A percentile compares a stretch with the other conserved stretches of the same genome.
phyloP scores from a whole-genome alignment of 331 rosid genomes.

The Dryas integrifolia region DNA sequence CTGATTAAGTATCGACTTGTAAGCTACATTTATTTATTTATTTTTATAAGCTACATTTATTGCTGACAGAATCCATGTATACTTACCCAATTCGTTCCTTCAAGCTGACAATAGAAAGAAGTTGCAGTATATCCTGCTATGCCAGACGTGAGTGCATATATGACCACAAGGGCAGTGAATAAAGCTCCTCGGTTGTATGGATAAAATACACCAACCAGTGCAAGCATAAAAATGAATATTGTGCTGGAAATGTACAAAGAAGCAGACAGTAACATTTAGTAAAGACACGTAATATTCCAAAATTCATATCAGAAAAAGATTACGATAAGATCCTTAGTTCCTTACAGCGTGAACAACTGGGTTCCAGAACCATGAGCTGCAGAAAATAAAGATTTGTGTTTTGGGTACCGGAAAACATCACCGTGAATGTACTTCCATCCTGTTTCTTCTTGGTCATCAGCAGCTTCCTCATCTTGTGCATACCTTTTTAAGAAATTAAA shows the following conservation, averaged over 20 bases:
- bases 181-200: slow-evolving; percentile 96
- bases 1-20: slow-evolving; percentile 13
- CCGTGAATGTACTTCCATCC: slow-evolving; percentile 99
- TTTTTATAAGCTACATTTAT: slow-evolving; percentile 3
- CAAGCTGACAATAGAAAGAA: slow-evolving; percentile 90
- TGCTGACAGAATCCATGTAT: slow-evolving; percentile 15
- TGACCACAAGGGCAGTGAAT: slow-evolving; percentile 89
- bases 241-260: slow-evolving; percentile 55
- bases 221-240: slow-evolving; percentile 85
- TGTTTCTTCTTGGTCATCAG: slow-evolving; percentile 97
- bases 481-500: slow-evolving; percentile 48
- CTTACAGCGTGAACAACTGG: slow-evolving; percentile 91
- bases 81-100: slow-evolving; percentile 87
- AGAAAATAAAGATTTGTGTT: slow-evolving; percentile 76
- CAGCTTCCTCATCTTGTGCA: slow-evolving; percentile 98
- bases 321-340: slow-evolving; percentile 29
- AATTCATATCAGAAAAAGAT: background rate
- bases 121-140: slow-evolving; percentile 91
- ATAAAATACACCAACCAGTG: slow-evolving; percentile 90
- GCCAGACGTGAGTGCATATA: slow-evolving; percentile 97
- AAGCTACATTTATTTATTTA: slow-evolving; percentile 2
- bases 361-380: slow-evolving; percentile 96
- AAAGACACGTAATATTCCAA: background rate
- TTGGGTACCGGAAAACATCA: slow-evolving; percentile 92
- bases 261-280: slow-evolving; percentile 19